Base-by-base conservation (phyloP, 768 basidiomycete genomes). In the Suillus bovinus region DNA sequence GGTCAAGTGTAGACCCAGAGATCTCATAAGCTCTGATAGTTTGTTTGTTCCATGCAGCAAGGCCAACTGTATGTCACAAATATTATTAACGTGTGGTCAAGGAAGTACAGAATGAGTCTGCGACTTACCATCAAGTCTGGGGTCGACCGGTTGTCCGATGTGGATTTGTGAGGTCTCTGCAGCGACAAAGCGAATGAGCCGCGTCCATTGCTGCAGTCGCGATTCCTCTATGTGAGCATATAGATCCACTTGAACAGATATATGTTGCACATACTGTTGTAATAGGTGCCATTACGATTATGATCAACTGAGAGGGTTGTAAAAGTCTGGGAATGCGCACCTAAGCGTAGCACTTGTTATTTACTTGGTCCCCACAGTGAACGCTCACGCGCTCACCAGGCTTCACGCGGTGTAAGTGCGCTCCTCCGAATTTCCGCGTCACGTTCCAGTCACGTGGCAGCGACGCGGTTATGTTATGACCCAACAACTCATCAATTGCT, bases 161-260 rank as follows among this genome's bases (percentile, higher is more conserved):
- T 93, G 92, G 29, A 93, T 81, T 59, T 83, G 79, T 7, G 82
- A 80, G 0, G 90, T 92, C 77, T 93, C 92, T 16, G 77, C 81
- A 24, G 91, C 91, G 34, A 90, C 81, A 71, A 93, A 93, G 63
- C 91, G 89, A 68, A 93, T 91, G 58, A 93, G 82, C 57, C 91
- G 86, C 38, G 85, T 85, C 91, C 91, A 93, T 81, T 82, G 80
- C 86, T 90, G 64, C 16, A 53, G 54, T 53, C 16, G 41, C 50
- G 20, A 55, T 42, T 33, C 62, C 29, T 8, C 29, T 54, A 17
- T 29, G 50, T 55, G 41, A 65, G 55, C 69, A 70, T 66, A 20
- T 22, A 60, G 20, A n/a, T 56, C 24, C 24, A 56, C 5, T 24
- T 56, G 38, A 39, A 39, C 11, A 56, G 27, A 56, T 56, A 29